These are phyloP conservation scores for Apiotrichum gracile DNA, from an alignment of 1,284 basidiomycete species.

Conservation along the genomic window DNA sequence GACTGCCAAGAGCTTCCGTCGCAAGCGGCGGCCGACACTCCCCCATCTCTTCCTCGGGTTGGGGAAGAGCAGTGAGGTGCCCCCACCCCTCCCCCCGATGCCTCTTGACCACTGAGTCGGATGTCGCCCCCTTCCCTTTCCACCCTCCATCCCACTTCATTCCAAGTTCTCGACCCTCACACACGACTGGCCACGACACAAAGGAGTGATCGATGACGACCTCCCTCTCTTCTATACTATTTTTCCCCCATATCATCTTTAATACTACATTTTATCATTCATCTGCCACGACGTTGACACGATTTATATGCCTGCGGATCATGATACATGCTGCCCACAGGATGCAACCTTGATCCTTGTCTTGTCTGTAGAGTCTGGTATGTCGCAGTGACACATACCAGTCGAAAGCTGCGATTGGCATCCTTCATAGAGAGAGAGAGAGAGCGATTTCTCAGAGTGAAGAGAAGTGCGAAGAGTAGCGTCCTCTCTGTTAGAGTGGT, in stretches of 20 bases:
- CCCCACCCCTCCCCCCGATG: slow-evolving; percentile 11
- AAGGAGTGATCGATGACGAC: not conserved
- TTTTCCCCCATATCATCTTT: not conserved
- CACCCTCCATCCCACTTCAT: too few species aligned
- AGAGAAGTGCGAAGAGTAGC: too few species aligned
- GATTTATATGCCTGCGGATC: not conserved
- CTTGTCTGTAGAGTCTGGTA: too few species aligned
- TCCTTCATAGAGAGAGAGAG: too few species aligned
- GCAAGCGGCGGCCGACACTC: slow-evolving; percentile 13
- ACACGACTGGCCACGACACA: not conserved
- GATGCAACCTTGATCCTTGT: too few species aligned
- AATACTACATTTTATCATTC: not conserved
- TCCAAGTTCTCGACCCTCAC: not conserved
- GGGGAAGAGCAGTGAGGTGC: slow-evolving; percentile 2
- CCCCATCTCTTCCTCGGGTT: not conserved
- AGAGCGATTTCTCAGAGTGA: too few species aligned
- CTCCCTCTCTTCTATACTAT: not conserved
- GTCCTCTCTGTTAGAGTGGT: too few species aligned
- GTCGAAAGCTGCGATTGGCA: too few species aligned
- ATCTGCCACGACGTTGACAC: not conserved
- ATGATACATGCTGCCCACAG: not conserved
- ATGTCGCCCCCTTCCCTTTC: too few species aligned
- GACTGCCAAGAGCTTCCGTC: not conserved
- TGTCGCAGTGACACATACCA: too few species aligned
- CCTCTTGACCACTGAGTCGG: slow-evolving; percentile 7